phyloP scores from a whole-genome alignment of 306 rosid genomes.

The Sechiopsis laciniata region DNA sequence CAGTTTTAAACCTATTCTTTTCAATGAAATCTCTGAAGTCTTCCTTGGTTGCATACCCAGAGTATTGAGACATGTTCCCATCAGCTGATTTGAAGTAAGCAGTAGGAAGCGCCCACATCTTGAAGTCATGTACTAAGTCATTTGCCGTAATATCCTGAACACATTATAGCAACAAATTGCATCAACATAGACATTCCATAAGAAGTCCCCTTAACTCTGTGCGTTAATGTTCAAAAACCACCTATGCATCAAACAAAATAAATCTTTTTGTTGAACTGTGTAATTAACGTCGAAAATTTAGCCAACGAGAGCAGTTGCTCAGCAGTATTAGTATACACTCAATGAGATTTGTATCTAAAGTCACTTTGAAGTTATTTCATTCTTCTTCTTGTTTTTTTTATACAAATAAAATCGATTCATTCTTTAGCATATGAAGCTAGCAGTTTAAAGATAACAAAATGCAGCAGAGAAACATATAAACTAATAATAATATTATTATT shows the following conservation, averaged over 20 bases:
- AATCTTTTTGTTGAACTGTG: background rate
- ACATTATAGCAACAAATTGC: background rate
- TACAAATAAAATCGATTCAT: background rate
- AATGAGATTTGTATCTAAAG: too few species aligned
- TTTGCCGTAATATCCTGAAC: constrained; percentile 77
- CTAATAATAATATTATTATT: too few species aligned
- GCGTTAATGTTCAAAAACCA: too few species aligned
- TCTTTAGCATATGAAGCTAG: background rate
- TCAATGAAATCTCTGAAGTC: constrained; percentile 60
- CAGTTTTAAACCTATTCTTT: constrained; percentile 54
- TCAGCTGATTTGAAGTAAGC: constrained; percentile 63
- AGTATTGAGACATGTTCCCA: constrained; percentile 48
- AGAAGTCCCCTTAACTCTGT: too few species aligned
- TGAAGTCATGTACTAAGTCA: constrained; percentile 46
- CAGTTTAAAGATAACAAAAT: background rate
- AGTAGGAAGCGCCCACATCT: constrained; percentile 73
- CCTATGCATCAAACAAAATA: background rate
- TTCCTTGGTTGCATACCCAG: constrained; percentile 67
- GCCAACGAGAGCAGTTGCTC: too few species aligned
- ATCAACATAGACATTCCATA: background rate
- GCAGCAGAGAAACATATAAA: background rate
- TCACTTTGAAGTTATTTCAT: background rate
- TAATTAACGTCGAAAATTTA: too few species aligned
- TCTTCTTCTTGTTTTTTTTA: too few species aligned
- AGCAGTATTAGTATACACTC: too few species aligned